These are phyloP conservation scores for Cucumis sativus DNA, from an alignment of 306 rosid species.

Conservation along the genomic window DNA sequence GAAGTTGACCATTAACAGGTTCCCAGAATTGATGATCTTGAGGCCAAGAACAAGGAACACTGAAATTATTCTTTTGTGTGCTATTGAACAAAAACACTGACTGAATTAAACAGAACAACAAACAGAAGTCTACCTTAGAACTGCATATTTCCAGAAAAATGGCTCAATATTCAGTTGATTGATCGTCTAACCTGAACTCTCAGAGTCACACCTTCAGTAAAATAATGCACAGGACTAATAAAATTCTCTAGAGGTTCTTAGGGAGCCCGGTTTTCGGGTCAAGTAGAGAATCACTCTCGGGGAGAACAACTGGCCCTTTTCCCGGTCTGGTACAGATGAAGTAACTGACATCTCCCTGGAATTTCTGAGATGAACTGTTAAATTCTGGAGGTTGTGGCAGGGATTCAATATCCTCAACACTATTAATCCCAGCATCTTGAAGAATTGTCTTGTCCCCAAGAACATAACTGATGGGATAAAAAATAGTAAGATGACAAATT, in stretches of 20 bases:
- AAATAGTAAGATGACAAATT: background rate
- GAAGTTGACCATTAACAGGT: background rate
- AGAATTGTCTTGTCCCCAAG: slow-evolving; percentile 77
- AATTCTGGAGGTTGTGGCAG: slow-evolving; percentile 71
- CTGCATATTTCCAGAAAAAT: slow-evolving; percentile 17
- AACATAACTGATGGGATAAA: slow-evolving; percentile 43
- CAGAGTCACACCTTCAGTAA: background rate
- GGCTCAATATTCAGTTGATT: slow-evolving; percentile 11
- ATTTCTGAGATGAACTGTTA: slow-evolving; percentile 63
- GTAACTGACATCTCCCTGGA: slow-evolving; percentile 73
- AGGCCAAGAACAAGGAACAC: background rate
- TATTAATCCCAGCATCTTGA: slow-evolving; percentile 62
- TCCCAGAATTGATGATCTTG: background rate
- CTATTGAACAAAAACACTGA: background rate
- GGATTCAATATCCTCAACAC: slow-evolving; percentile 46
- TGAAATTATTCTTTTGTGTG: background rate
- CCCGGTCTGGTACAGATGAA: slow-evolving; percentile 96
- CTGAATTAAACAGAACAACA: background rate
- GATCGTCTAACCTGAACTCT: background rate
- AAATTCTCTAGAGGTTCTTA: slow-evolving; percentile 23
- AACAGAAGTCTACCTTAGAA: slow-evolving; percentile 5
- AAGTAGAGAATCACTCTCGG: slow-evolving; percentile 64
- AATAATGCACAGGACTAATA: slow-evolving; percentile 12
- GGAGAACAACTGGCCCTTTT: slow-evolving; percentile 75
- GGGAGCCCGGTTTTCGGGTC: slow-evolving; percentile 75